phyloP scores from a whole-genome alignment of 768 basidiomycete genomes.

The Boletellus sp. region DNA sequence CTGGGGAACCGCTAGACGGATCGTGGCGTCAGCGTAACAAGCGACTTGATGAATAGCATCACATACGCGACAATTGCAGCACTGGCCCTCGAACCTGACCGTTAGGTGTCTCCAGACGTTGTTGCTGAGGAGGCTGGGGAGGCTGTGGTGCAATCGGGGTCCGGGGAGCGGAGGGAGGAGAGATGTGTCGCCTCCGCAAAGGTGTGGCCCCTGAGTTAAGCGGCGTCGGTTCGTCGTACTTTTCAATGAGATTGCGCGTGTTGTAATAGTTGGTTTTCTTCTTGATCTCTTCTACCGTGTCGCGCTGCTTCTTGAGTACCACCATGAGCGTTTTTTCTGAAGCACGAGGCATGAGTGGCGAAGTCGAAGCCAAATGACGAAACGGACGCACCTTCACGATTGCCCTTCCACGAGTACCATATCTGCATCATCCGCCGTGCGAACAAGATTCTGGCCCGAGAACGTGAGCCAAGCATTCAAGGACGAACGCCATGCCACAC shows the following conservation, averaged over 20 bases:
- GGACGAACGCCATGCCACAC: constrained; percentile 30
- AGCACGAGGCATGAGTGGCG: neutral
- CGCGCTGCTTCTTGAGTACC: constrained; percentile 73
- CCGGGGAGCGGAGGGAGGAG: constrained; percentile 29
- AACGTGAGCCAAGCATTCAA: neutral
- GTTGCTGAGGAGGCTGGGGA: constrained; percentile 9
- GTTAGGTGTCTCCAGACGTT: constrained; percentile 20
- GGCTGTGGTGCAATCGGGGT: constrained; percentile 33
- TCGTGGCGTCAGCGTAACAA: constrained; percentile 8
- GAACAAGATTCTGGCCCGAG: constrained; percentile 60
- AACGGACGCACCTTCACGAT: constrained; percentile 61
- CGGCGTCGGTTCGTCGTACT: constrained; percentile 68
- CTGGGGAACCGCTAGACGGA: constrained; percentile 34
- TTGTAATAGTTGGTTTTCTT: constrained; percentile 95
- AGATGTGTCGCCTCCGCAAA: constrained; percentile 39
- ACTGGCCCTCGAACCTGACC: constrained; percentile 23
- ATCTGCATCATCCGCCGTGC: constrained; percentile 76
- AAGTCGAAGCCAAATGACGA: neutral
- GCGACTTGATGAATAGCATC: neutral
- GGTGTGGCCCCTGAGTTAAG: constrained; percentile 32
- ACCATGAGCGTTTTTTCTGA: constrained; percentile 76
- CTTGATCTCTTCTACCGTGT: constrained; percentile 93
- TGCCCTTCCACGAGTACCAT: constrained; percentile 78
- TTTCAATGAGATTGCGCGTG: constrained; percentile 85
- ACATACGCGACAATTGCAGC: constrained; percentile 41